Evolutionary conservation across 352 stramenopile species (phyloP).

Genomic region (Saprolegnia diclina): DNA sequence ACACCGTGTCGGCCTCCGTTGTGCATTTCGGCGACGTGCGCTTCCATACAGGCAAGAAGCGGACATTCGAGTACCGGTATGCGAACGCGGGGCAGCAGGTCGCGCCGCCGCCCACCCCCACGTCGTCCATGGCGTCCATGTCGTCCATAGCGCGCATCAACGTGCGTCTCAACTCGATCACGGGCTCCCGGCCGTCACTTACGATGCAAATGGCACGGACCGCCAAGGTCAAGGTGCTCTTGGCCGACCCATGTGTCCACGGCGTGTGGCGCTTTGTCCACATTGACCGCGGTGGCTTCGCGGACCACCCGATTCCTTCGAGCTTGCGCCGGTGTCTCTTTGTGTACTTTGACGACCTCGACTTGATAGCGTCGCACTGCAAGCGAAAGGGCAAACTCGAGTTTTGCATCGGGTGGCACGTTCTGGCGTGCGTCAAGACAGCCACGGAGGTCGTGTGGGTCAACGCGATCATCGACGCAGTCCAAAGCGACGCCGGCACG

Average conservation of each 20-base stretch:
- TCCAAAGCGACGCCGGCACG: constrained; percentile 11
- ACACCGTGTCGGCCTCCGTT: neutral
- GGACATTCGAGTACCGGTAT: constrained; percentile 9
- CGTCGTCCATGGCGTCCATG: neutral
- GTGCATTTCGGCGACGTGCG: neutral
- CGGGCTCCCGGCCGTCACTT: neutral
- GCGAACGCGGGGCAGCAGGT: neutral
- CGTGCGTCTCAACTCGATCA: constrained; percentile 9
- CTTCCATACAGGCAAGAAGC: neutral
- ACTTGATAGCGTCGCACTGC: neutral
- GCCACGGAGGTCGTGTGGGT: neutral
- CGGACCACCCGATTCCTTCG: neutral
- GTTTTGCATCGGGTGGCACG: constrained; percentile 21
- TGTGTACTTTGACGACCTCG: constrained; percentile 19
- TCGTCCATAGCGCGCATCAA: neutral
- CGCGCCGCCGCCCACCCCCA: neutral
- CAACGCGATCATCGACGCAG: neutral
- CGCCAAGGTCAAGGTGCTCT: constrained; percentile 5
- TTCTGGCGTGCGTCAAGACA: neutral
- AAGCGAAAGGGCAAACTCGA: constrained; percentile 17
- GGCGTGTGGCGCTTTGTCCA: constrained; percentile 13
- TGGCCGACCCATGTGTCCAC: constrained; percentile 8
- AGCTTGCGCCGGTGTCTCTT: constrained; percentile 1
- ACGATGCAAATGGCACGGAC: neutral
- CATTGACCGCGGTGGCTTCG: neutral